These are phyloP conservation scores for Lipomyces spencermartinsiae DNA, from an alignment of 805 yeast species.

Conservation along the genomic window DNA sequence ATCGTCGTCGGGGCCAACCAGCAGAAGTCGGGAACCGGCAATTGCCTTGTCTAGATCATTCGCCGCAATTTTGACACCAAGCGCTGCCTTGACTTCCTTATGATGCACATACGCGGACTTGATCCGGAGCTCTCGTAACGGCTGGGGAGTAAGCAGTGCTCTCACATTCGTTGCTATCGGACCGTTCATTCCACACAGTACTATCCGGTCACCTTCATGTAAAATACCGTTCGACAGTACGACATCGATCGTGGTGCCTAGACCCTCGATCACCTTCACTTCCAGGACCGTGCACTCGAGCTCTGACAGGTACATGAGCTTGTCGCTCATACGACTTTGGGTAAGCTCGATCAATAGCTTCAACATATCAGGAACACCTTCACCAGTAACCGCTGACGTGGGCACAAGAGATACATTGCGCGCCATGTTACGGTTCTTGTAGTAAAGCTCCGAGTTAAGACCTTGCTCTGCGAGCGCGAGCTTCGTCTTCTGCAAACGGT, in stretches of 20 bases:
- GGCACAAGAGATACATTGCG: conserved; percentile 96
- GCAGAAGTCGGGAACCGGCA: conserved; percentile 95
- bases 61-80: conserved; percentile 98
- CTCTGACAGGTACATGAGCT: conserved; percentile 91
- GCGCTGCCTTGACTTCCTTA: conserved; percentile 97
- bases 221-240: conserved; percentile 95
- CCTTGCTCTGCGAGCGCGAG: conserved; percentile 96
- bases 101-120: conserved; percentile 97
- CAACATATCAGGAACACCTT: conserved; percentile 98
- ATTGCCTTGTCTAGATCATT: conserved; percentile 97
- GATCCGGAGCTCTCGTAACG: conserved; percentile 92
- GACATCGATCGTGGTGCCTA: conserved; percentile 98
- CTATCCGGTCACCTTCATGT: conserved; percentile 93
- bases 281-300: conserved; percentile 96
- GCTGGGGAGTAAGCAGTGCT: conserved; percentile 97
- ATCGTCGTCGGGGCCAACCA: conserved; percentile 96
- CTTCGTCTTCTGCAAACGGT: conserved; percentile 81
- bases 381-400: conserved; percentile 98
- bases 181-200: conserved; percentile 97
- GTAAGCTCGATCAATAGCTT: conserved; percentile 95
- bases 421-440: conserved; percentile 90
- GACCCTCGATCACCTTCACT: conserved; percentile 97
- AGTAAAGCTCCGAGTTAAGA: conserved; percentile 94
- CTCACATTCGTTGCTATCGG: conserved; percentile 96
- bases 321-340: conserved; percentile 98